Evolutionary conservation across 805 yeast genomes (phyloP).

Genomic region (Candida awuae): DNA sequence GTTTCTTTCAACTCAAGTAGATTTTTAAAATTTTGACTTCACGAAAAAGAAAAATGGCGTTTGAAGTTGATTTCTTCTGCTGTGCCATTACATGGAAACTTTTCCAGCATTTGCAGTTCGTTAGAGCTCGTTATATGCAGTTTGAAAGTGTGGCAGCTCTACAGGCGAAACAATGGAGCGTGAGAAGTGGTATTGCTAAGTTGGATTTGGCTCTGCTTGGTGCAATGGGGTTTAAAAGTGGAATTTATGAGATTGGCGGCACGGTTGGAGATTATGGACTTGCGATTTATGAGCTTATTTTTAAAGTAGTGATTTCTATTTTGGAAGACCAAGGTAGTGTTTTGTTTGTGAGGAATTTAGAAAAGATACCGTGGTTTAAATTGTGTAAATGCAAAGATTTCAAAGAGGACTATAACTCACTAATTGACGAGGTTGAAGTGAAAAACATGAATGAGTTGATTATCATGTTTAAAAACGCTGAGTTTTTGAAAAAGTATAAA

Average conservation of each 20-base stretch:
- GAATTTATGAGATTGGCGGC: slow-evolving; percentile 24
- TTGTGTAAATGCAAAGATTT: slow-evolving; percentile 10
- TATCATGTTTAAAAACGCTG: slow-evolving; percentile 14
- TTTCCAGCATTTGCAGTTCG: too few species aligned
- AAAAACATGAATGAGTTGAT: slow-evolving; percentile 19
- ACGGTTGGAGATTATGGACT: slow-evolving; percentile 20
- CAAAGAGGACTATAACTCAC: not conserved
- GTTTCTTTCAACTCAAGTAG: too few species aligned
- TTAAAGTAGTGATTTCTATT: slow-evolving; percentile 13
- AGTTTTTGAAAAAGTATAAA: slow-evolving; percentile 15
- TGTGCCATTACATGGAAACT: too few species aligned
- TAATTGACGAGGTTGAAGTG: slow-evolving; percentile 14
- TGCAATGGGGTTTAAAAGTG: slow-evolving; percentile 18
- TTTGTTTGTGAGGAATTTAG: slow-evolving; percentile 13
- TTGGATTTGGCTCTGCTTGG: slow-evolving; percentile 17
- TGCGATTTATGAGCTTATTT: slow-evolving; percentile 24
- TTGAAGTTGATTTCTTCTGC: too few species aligned
- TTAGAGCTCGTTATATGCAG: not conserved
- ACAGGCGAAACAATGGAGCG: slow-evolving; percentile 30
- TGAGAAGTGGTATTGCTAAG: slow-evolving; percentile 15
- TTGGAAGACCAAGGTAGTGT: slow-evolving; percentile 3
- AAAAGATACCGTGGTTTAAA: slow-evolving; percentile 24
- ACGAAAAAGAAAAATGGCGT: too few species aligned
- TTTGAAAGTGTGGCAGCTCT: not conserved
- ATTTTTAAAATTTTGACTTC: too few species aligned